Evolutionary conservation across 768 basidiomycete genomes (phyloP).

Genomic region (Chalciporus sphaerocephalus): DNA sequence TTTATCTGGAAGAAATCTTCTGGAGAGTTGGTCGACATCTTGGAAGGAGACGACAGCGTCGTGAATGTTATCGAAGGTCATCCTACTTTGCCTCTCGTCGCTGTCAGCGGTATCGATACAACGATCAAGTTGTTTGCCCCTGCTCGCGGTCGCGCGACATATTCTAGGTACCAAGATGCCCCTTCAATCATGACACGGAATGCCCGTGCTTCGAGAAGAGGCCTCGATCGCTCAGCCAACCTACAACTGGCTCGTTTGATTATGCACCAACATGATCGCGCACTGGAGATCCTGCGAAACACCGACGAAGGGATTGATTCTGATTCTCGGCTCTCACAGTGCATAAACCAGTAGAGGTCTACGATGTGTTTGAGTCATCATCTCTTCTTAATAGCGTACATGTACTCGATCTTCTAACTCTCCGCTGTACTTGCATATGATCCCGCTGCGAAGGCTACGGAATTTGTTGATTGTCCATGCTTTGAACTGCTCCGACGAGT

Average conservation of each 20-base stretch:
- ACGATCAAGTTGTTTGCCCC: constrained; percentile 83
- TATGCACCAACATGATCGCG: constrained; percentile 29
- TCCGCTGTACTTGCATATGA: too few species aligned
- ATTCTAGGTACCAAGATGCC: constrained; percentile 52
- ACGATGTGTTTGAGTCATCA: not conserved
- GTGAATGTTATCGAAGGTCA: constrained; percentile 89
- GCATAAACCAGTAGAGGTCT: constrained; percentile 26
- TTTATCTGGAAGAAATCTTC: constrained; percentile 80
- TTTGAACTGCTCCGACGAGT: constrained; percentile 1
- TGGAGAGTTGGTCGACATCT: constrained; percentile 63
- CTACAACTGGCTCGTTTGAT: constrained; percentile 30
- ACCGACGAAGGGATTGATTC: constrained; percentile 25
- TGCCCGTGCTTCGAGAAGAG: constrained; percentile 30
- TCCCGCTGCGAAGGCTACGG: too few species aligned
- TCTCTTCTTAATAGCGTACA: not conserved
- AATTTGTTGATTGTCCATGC: not conserved
- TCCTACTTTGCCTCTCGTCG: constrained; percentile 71
- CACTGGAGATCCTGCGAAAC: constrained; percentile 20
- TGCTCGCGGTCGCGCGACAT: constrained; percentile 40
- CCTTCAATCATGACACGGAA: constrained; percentile 58
- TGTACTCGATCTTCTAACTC: too few species aligned
- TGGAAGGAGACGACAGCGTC: constrained; percentile 76
- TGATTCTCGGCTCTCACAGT: constrained; percentile 24
- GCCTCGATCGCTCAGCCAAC: constrained; percentile 15
- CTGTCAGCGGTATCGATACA: constrained; percentile 81